Percentiles rank a stretch among this genome's conserved stretches.
These are phyloP conservation scores for Hyaloscypha finlandica DNA, from an alignment of 495 filamentous ascomycete genomes.

Conservation along the genomic window DNA sequence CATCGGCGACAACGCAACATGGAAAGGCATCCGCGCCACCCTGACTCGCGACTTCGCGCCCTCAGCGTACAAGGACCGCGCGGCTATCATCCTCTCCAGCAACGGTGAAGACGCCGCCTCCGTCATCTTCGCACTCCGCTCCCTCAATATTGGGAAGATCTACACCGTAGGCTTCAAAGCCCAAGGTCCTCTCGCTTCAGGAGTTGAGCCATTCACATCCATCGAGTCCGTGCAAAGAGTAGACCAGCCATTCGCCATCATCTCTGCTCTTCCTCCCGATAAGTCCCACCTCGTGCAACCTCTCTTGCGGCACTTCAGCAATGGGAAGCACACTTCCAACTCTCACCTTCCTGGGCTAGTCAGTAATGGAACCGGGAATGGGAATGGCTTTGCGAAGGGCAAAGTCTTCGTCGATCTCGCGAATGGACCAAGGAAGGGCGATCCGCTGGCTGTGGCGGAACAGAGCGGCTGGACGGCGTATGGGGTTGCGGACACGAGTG, in stretches of 20 bases:
- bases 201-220: conserved; percentile 74
- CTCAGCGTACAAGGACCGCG: conserved; percentile 72
- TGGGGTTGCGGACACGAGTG: conserved; percentile 74
- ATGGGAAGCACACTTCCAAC: background rate
- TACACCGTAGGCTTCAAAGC: conserved; percentile 83
- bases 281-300: conserved; percentile 80
- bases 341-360: background rate
- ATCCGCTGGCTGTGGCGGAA: conserved; percentile 68
- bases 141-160: conserved; percentile 73
- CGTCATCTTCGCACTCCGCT: conserved; percentile 73
- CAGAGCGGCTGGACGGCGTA: conserved; percentile 77
- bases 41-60: conserved; percentile 79
- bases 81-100: conserved; percentile 71
- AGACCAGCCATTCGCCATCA: conserved; percentile 75
- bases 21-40: conserved; percentile 81
- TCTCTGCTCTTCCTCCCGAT: conserved; percentile 75
- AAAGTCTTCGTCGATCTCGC: conserved; percentile 83
- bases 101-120: conserved; percentile 70
- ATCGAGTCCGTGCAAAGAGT: conserved; percentile 76
- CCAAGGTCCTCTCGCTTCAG: conserved; percentile 59
- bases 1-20: conserved; percentile 76
- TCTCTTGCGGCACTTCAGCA: conserved; percentile 64
- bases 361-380: background rate
- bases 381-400: conserved; percentile 38
- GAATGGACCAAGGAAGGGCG: conserved; percentile 65